Evolutionary conservation across 768 basidiomycete genomes (phyloP).

Genomic region (Amanita thiersii): DNA sequence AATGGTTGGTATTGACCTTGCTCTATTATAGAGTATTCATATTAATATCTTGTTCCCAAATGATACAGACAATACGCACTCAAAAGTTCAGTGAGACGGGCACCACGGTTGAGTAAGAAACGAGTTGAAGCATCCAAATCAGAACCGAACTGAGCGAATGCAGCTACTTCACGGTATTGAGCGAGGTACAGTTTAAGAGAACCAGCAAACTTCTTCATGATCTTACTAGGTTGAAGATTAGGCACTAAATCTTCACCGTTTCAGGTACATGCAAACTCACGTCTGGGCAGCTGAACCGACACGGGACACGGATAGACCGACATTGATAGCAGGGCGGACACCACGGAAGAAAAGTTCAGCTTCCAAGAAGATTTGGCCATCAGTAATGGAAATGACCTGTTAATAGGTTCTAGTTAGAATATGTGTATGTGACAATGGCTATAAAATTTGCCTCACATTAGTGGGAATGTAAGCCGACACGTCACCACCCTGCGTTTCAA

Average conservation of each 20-base stretch:
- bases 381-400: constrained; percentile 98
- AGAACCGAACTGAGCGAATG: constrained; percentile 99
- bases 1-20: constrained; percentile 98
- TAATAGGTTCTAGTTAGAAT: constrained; percentile 9
- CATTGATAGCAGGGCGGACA: constrained; percentile 99
- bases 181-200: constrained; percentile 99
- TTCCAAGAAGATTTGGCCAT: constrained; percentile 99
- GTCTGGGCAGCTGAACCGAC: constrained; percentile 99
- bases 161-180: constrained; percentile 99
- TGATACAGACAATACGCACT: constrained; percentile 38
- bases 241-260: constrained; percentile 5
- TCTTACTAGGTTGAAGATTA: constrained; percentile 47
- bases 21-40: constrained; percentile 41
- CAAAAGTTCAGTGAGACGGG: constrained; percentile 94
- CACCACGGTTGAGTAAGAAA: constrained; percentile 96
- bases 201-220: constrained; percentile 99
- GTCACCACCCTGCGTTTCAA: constrained; percentile 99
- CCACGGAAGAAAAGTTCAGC: constrained; percentile 99
- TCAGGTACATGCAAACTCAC: constrained; percentile 38
- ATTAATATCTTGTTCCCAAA: background rate
- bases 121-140: constrained; percentile 99
- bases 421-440: constrained; percentile 1
- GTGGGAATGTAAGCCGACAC: constrained; percentile 99
- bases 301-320: constrained; percentile 99
- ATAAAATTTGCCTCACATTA: constrained; percentile 44